Base-by-base conservation (phyloP, 805 yeast genomes). In the Tetrapisispora pingtungensis region DNA sequence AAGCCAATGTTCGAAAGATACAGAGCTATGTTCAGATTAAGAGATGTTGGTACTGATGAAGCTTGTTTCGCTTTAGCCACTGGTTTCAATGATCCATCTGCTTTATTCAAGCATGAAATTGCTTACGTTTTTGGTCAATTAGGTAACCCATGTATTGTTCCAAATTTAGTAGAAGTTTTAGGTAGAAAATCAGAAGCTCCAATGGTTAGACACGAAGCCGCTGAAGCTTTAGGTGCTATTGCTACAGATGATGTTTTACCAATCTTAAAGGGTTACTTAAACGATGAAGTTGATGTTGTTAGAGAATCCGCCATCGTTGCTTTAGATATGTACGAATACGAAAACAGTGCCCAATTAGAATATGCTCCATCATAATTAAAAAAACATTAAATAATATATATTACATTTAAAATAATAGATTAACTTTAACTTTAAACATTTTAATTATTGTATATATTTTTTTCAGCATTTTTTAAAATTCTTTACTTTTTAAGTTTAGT, bases 171-270 rank as follows among this genome's bases (percentile, higher is more conserved):
- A 46, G 80, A 85, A 67, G 87, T 93, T 3, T 74, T 94, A 55
- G 79, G 79, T 54, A 78, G 85, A 64, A 76, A 73, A 47, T 59
- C 67, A 14, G 96, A 93, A 70, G 97, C 95, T 43, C 95, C 94
- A 51, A 93, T 93, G 99, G 98, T 94, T 30, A 83, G 99, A 69
- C 99, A 93, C 63, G 99, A 93, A 70, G 98, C 97, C 46, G 98
- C 97, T 22, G 99, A 93, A 69, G 98, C 98, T 22, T 74, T 94
- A 56, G 98, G 98, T 24, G 78, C 95, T 26, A 93, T 93, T 62
- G 97, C 96, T 24, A 86, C 97, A 10, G 96, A 86, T 57, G 97
- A 90, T 47, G 95, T 90, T 33, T 73, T 90, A 52, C 96, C 97
- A 14, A 82, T 93, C 31, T 76, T 94, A 59, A 75, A 84, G 62